Evolutionary conservation across 192 early-diverging fungal genomes (phyloP).

Genomic region (Phycomyces blakesleeanus): DNA sequence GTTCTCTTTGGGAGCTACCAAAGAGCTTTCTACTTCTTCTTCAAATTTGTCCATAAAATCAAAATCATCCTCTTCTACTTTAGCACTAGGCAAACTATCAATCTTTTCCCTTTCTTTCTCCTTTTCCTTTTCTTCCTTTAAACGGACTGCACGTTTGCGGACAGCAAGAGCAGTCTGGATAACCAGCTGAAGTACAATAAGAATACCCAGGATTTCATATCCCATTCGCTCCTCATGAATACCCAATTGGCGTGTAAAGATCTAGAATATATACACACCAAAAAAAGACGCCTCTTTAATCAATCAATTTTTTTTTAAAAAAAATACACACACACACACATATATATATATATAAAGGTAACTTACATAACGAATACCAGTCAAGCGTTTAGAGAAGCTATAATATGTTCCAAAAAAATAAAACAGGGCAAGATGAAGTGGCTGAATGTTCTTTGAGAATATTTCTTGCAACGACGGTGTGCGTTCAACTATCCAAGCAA

Average conservation of each 20-base stretch:
- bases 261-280: slow-evolving; percentile 30
- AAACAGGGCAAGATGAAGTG: slow-evolving; percentile 82
- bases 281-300: background rate
- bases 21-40: slow-evolving; percentile 13
- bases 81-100: slow-evolving; percentile 21
- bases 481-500: background rate
- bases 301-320: background rate
- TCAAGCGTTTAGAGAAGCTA: slow-evolving; percentile 71
- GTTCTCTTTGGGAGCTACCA: background rate
- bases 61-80: slow-evolving; percentile 25
- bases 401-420: slow-evolving; percentile 88
- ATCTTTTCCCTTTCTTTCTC: slow-evolving; percentile 15
- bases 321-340: no score
- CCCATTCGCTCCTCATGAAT: slow-evolving; percentile 68
- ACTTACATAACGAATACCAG: slow-evolving; percentile 75
- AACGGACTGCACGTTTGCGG: slow-evolving; percentile 22
- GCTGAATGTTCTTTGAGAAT: slow-evolving; percentile 43
- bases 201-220: slow-evolving; percentile 82
- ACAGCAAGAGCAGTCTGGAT: slow-evolving; percentile 49
- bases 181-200: slow-evolving; percentile 71
- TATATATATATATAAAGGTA: no score
- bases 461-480: slow-evolving; percentile 36
- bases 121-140: slow-evolving; percentile 19
- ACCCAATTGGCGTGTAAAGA: slow-evolving; percentile 71
- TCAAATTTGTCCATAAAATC: slow-evolving; percentile 31